Base-by-base conservation (phyloP, 192 early-diverging fungal species). In the Umbelopsis ramanniana region DNA sequence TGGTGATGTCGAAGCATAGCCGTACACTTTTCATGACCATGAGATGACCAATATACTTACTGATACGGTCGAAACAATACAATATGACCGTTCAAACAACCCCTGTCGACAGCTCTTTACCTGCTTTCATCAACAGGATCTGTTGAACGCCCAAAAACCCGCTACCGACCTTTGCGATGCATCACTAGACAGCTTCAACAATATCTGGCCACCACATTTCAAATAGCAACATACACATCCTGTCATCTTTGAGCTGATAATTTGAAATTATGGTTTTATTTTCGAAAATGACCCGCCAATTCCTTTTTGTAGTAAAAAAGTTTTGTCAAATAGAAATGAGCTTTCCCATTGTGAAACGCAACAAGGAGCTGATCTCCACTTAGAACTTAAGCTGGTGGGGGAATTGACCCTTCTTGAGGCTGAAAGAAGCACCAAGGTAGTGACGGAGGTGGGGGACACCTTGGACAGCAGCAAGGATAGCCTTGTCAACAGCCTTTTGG, bases 311-410 rank as follows among this genome's bases (percentile, higher is more conserved):
- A 63, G 57, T 29, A 63, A 63, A 29, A 63, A 63, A 63, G 57
- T 63, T 63, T 37, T 63, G 33, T 63, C 57, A 63, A 63, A 63
- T 63, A 63, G 57, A 63, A 63, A 63, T 63, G 57, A 63, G 57
- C 57, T 63, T 63, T 63, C 57, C 57, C 57, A 63, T 63, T 63
- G 57, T 63, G 57, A 63, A 63, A 63, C 33, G 57, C 29, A 63
- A 63, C 33, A 63, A 63, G 29, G 33, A 63, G 57, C 57, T 63
- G 48, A 50, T 50, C 48, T 50, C 15, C 48, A 70, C 53, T 95
- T 97, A 98, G 89, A 97, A 98, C 89, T 95, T 91, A 83, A 99
- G 83, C 74, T 85, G 79, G 89, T 99, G 98, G 73, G 97, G 96
- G 79, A 91, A 91, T 89, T 98, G 95, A 78, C 96, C 96, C 90